Percentiles rank a stretch among this genome's conserved stretches.
Evolutionary conservation across 306 rosid species (phyloP).

Genomic region (Sindora glabra): DNA sequence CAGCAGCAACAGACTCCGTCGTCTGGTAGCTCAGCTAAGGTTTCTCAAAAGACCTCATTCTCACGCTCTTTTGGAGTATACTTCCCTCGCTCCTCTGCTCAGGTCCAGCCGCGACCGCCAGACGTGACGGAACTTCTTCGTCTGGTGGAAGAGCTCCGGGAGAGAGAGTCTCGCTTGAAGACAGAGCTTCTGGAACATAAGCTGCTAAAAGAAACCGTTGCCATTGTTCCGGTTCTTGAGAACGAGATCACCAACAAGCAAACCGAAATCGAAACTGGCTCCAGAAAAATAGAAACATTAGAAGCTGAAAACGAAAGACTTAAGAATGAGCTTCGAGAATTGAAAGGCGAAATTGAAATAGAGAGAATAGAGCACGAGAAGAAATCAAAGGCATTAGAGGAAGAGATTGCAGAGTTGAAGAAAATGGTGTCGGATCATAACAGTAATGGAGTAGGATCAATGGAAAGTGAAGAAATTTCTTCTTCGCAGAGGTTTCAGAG

Average conservation of each 20-base stretch:
- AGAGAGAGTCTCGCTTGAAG: constrained; percentile 81
- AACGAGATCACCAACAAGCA: constrained; percentile 50
- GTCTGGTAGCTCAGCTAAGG: constrained; percentile 40
- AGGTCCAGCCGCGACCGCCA: constrained; percentile 92
- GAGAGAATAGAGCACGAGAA: constrained; percentile 36
- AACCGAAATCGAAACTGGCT: constrained; percentile 43
- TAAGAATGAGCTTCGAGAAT: constrained; percentile 30
- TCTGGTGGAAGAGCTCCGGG: constrained; percentile 78
- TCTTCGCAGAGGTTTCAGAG: constrained; percentile 66
- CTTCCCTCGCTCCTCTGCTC: constrained; percentile 92
- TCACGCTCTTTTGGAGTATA: constrained; percentile 77
- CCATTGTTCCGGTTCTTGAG: constrained; percentile 74
- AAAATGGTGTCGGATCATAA: constrained; percentile 34
- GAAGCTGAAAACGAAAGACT: constrained; percentile 50
- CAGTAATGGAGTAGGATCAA: constrained; percentile 15
- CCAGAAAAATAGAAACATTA: constrained; percentile 26
- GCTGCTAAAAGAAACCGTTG: constrained; percentile 67
- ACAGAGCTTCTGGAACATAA: constrained; percentile 84
- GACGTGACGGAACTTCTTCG: constrained; percentile 87
- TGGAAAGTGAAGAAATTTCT: constrained; percentile 40
- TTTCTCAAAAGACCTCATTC: constrained; percentile 66
- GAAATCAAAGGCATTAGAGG: constrained; percentile 47
- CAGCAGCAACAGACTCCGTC: constrained; percentile 47
- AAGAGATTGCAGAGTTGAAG: constrained; percentile 54
- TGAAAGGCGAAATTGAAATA: constrained; percentile 26